Evolutionary conservation across 371 early-diverging fungal genomes (phyloP), one percentile per base, ranked within the genome.

Genomic region (Actinomortierella wolfii): DNA sequence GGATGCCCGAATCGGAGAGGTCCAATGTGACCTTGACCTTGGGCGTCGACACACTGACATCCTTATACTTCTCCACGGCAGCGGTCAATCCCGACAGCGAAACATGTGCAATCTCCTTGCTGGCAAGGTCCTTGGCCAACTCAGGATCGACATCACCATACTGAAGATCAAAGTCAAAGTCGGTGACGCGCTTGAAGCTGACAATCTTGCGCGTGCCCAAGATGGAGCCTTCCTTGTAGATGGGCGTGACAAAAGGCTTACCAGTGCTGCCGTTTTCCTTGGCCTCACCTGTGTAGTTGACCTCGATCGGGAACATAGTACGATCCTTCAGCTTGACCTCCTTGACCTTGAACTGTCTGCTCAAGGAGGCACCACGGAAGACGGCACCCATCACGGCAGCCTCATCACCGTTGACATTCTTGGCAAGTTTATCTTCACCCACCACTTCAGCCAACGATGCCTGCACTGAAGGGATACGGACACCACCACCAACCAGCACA

Each of bases 381-480:
- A 89, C 94, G 46, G 97, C 97, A 56, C 93, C 93, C 70, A 95
- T 76, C n/a, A 94, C 97, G 41, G 93, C 94, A 15, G 98, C 96
- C 78, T 98, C 99, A 67, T 98, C 99, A 29, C 85, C 92, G 67
- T 98, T 96, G 25, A 98, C 89, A 60, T 93, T 94, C 80, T 92
- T 86, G 41, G 97, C 94, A 61, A 98, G 89, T 78, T 91, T 94
- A 62, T 87, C 88, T 57, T 87, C 82, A 67, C 97, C 96, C 61
- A 94, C 87, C 49, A 86, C 73, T 8, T 86, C 81, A 2, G 80
- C 71, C 54, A 98, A 78, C 43, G 70, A 80, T 24, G 80, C 63
- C 75, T 96, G 94, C 44, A 97, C 85, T 45, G 86, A 77, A 6
- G 98, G 99, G 23, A 95, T 84, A 54, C 99, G 92, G 18, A 91